Evolutionary conservation across 148 eudicot species (phyloP).

Genomic region (Chenopodium quinoa): DNA sequence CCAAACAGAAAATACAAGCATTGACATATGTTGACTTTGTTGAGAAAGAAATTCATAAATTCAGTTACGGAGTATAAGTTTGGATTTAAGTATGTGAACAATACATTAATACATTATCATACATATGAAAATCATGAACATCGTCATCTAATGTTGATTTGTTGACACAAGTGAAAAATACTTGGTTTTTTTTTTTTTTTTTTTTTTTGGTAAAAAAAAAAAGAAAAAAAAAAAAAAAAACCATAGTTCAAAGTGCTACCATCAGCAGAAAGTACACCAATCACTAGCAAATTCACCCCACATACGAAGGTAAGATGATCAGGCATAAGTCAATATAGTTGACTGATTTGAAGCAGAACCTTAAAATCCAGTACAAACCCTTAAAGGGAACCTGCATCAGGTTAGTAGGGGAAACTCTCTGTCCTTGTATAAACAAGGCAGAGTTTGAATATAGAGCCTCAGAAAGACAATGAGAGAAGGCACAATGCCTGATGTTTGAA

Average conservation of each 20-base stretch:
- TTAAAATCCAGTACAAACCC: not conserved
- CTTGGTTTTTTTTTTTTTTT: no score
- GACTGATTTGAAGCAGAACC: not conserved
- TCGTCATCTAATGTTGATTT: not conserved
- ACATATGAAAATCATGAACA: not conserved
- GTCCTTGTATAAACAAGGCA: not conserved
- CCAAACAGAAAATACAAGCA: constrained; percentile 27
- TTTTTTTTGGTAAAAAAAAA: no score
- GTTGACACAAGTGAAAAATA: not conserved
- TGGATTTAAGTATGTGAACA: not conserved
- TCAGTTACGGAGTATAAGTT: not conserved
- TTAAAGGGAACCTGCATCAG: not conserved
- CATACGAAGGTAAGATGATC: not conserved
- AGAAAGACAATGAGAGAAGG: not conserved
- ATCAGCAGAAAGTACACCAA: not conserved
- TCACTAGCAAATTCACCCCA: not conserved
- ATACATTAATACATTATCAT: no score
- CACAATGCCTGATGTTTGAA: not conserved
- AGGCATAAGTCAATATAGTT: not conserved
- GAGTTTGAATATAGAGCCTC: constrained; percentile 4
- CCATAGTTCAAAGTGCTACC: not conserved
- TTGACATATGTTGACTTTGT: not conserved
- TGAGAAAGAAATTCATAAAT: not conserved
- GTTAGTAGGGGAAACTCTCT: not conserved
- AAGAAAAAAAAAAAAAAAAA: no score